Evolutionary conservation across 116 monocot species (phyloP).

Genomic region (Cymodocea nodosa): DNA sequence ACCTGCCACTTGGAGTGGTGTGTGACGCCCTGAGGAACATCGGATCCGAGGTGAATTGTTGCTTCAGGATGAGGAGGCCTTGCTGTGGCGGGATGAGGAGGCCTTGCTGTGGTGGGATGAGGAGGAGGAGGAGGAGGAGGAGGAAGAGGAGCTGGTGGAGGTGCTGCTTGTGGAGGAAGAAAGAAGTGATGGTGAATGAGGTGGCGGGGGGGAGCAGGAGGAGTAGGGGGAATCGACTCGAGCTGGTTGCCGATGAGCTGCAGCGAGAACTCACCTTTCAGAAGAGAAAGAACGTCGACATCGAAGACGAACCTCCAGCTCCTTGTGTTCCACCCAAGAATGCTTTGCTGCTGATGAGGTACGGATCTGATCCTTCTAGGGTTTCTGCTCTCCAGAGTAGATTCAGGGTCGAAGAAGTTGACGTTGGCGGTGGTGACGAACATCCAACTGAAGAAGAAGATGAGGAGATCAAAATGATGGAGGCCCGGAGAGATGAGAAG

Average conservation of each 20-base stretch:
- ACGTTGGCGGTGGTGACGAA: background rate
- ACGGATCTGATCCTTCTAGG: slow-evolving; percentile 86
- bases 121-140: slow-evolving; percentile 22
- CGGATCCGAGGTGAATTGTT: slow-evolving; percentile 63
- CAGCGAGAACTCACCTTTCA: background rate
- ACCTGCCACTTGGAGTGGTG: slow-evolving; percentile 47
- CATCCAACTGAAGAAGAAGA: slow-evolving; percentile 13
- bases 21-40: slow-evolving; percentile 50
- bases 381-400: slow-evolving; percentile 62
- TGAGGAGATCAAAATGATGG: background rate
- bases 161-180: slow-evolving; percentile 2
- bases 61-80: slow-evolving; percentile 6
- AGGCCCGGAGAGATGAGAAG: background rate
- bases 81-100: background rate
- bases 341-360: slow-evolving; percentile 91
- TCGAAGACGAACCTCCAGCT: slow-evolving; percentile 12
- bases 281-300: slow-evolving; percentile 8
- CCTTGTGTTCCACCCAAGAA: slow-evolving; percentile 80
- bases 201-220: slow-evolving; percentile 1
- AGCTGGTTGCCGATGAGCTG: slow-evolving; percentile 20
- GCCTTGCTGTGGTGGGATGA: slow-evolving; percentile 16
- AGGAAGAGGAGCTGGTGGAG: too few species aligned
- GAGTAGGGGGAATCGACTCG: slow-evolving; percentile 16
- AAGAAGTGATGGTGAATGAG: slow-evolving; percentile 4
- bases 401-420: slow-evolving; percentile 31